Evolutionary conservation across 129 eudicot species (phyloP).

Genomic region (Helianthus tuberosus): DNA sequence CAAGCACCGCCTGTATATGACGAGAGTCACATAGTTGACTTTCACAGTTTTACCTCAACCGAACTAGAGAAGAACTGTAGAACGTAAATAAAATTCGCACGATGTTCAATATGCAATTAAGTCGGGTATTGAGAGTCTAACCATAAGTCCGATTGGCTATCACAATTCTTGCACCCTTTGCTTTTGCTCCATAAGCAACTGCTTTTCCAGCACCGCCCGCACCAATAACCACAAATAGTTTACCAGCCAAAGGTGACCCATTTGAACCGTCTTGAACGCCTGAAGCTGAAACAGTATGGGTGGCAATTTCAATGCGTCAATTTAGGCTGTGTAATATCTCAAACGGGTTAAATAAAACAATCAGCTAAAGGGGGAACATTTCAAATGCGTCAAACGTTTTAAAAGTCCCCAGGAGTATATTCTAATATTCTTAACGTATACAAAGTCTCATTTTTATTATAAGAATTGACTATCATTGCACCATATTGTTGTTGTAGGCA

Average conservation of each 20-base stretch:
- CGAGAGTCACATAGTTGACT: constrained; percentile 19
- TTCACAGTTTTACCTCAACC: neutral
- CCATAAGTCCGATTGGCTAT: constrained; percentile 93
- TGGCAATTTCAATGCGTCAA: neutral
- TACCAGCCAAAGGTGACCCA: constrained; percentile 81
- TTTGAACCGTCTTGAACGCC: constrained; percentile 32
- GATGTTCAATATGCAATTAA: neutral
- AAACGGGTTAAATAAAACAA: neutral
- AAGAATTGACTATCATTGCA: neutral
- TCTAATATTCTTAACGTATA: neutral
- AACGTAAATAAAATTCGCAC: neutral
- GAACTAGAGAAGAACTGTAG: neutral
- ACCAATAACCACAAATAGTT: constrained; percentile 82
- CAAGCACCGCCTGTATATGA: constrained; percentile 15
- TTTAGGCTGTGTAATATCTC: neutral
- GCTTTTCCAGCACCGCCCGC: constrained; percentile 99
- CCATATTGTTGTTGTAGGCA: neutral
- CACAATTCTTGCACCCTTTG: constrained; percentile 91
- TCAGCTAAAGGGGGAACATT: no score
- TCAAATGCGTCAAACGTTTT: neutral
- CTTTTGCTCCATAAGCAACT: constrained; percentile 95
- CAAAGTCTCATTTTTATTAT: neutral
- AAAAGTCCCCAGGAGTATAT: neutral
- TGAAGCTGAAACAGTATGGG: constrained; percentile 41
- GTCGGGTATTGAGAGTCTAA: constrained; percentile 21